phyloP scores from a whole-genome alignment of 2,329 filamentous ascomycete species.

The Aspergillus hiratsukae region DNA sequence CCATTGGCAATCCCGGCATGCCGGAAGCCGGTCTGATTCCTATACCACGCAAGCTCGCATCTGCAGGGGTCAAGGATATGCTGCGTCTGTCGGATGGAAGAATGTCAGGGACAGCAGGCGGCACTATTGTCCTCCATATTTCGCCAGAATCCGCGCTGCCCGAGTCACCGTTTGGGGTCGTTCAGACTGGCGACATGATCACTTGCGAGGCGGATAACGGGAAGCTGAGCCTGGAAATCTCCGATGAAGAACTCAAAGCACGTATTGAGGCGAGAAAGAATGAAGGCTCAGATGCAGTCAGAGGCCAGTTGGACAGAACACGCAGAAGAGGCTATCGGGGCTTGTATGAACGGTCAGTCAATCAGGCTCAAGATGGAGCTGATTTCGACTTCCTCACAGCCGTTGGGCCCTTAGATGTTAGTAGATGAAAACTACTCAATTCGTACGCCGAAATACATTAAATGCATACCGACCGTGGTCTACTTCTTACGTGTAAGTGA shows the following conservation, averaged over 20 bases:
- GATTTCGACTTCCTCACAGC: constrained; percentile 39
- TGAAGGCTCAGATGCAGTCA: background rate
- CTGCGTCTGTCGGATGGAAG: constrained; percentile 51
- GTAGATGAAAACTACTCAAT: background rate
- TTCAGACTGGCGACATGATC: constrained; percentile 47
- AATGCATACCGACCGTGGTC: background rate
- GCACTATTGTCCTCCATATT: constrained; percentile 52
- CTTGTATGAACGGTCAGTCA: constrained; percentile 41
- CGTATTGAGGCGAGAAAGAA: constrained; percentile 28
- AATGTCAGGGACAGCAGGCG: constrained; percentile 54
- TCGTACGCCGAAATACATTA: background rate
- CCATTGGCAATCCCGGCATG: constrained; percentile 51
- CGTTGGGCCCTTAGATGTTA: constrained; percentile 5
- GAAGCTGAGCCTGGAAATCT: constrained; percentile 39
- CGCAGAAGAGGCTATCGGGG: constrained; percentile 36
- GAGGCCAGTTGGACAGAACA: constrained; percentile 20
- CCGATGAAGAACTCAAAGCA: constrained; percentile 37
- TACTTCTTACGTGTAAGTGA: background rate
- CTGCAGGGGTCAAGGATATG: constrained; percentile 50
- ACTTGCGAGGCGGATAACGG: constrained; percentile 43
- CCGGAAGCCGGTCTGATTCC: constrained; percentile 51
- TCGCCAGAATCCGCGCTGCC: constrained; percentile 49
- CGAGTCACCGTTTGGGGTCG: constrained; percentile 46
- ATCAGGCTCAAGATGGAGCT: constrained; percentile 39
- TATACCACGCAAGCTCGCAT: constrained; percentile 47